phyloP scores from a whole-genome alignment of 495 filamentous ascomycete genomes.

The Aspergillus ellipticus region DNA sequence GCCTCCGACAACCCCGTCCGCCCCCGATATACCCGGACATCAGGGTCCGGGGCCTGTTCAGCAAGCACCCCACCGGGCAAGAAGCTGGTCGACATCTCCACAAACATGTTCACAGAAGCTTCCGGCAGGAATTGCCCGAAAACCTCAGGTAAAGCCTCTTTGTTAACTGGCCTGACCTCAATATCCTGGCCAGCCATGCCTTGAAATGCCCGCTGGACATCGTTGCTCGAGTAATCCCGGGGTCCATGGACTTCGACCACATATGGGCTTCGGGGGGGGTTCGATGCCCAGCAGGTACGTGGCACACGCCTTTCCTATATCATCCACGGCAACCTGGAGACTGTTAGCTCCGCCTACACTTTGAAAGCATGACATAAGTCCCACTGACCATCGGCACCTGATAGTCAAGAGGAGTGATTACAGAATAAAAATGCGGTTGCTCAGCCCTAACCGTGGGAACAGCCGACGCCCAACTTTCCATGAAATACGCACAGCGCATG shows the following conservation, averaged over 20 bases:
- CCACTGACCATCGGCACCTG: constrained; percentile 7
- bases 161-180: not conserved
- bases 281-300: not conserved
- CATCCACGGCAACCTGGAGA: constrained; percentile 8
- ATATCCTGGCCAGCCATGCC: not conserved
- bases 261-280: constrained; percentile 1
- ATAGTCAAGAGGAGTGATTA: constrained; percentile 8
- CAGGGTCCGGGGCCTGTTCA: not conserved
- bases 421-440: not conserved
- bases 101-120: not conserved
- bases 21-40: not conserved
- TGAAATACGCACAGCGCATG: constrained; percentile 10
- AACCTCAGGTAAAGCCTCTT: not conserved
- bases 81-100: constrained; percentile 10
- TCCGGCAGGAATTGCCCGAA: constrained; percentile 6
- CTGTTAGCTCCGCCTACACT: not conserved
- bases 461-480: constrained; percentile 8
- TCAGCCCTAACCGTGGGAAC: not conserved
- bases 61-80: constrained; percentile 6
- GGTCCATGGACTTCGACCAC: constrained; percentile 7
- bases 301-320: constrained; percentile 4
- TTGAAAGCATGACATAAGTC: not conserved
- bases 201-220: constrained; percentile 3
- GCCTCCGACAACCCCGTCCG: constrained; percentile 5
- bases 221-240: not conserved